Evolutionary conservation across 306 rosid genomes (phyloP).

Genomic region (Citrullus mucosospermus): DNA sequence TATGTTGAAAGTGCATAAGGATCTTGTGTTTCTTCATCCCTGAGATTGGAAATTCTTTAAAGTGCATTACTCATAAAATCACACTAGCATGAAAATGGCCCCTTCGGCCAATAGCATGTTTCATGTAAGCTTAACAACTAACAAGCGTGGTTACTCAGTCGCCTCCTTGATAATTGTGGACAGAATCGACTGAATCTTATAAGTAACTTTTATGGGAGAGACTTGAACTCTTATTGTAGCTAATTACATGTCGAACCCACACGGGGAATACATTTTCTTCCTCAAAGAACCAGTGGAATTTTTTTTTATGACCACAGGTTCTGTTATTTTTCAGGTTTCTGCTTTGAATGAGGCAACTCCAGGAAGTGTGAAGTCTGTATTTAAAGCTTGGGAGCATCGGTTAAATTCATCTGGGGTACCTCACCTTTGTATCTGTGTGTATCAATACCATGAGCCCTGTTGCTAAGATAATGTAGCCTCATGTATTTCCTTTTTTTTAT

Average conservation of each 20-base stretch:
- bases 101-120: not conserved
- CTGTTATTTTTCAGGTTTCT: slow-evolving; percentile 37
- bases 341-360: slow-evolving; percentile 86
- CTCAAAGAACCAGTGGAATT: not conserved
- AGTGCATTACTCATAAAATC: not conserved
- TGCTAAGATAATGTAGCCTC: not conserved
- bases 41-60: not conserved
- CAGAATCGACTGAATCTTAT: not conserved
- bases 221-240: not conserved
- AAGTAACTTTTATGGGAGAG: not conserved
- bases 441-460: not conserved
- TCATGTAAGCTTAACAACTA: not conserved
- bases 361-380: slow-evolving; percentile 76
- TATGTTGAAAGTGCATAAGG: not conserved
- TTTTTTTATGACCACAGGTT: not conserved
- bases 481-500: not conserved
- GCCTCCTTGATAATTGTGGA: not conserved
- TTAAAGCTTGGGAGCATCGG: slow-evolving; percentile 94
- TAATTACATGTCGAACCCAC: not conserved
- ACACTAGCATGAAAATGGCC: not conserved
- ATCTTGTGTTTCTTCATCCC: not conserved
- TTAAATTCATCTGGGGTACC: slow-evolving; percentile 62
- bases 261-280: not conserved
- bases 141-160: not conserved
- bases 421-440: not conserved